These are phyloP conservation scores for Colletotrichum chlorophyti DNA, from an alignment of 2,329 filamentous ascomycete species.

Conservation along the genomic window DNA sequence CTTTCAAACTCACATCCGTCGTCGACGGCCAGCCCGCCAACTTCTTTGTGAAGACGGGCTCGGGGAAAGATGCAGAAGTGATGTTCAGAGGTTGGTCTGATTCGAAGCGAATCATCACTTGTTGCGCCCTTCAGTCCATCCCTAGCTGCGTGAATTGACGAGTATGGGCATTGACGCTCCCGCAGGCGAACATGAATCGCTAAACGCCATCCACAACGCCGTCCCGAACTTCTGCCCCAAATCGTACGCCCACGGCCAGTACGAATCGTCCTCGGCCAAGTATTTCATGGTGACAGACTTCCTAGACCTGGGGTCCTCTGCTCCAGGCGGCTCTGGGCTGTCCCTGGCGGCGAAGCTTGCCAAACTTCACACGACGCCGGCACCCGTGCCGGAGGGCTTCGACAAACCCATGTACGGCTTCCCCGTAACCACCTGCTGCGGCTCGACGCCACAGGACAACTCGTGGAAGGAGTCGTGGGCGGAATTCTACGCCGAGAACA, in stretches of 20 bases:
- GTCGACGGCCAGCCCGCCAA: constrained; percentile 55
- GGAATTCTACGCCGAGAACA: constrained; percentile 82
- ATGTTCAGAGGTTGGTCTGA: constrained; percentile 71
- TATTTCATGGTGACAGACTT: constrained; percentile 80
- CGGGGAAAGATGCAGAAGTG: constrained; percentile 61
- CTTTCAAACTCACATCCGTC: constrained; percentile 61
- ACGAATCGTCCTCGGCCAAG: constrained; percentile 56
- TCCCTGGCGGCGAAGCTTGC: constrained; percentile 80
- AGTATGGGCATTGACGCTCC: constrained; percentile 36
- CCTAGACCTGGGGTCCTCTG: constrained; percentile 65
- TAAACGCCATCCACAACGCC: constrained; percentile 78
- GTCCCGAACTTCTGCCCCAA: constrained; percentile 80
- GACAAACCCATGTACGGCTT: constrained; percentile 78
- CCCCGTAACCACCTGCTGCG: constrained; percentile 84
- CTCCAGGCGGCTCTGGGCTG: constrained; percentile 51
- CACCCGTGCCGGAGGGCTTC: constrained; percentile 67
- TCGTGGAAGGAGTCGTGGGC: constrained; percentile 76
- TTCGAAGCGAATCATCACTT: neutral
- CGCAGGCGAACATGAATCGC: constrained; percentile 79
- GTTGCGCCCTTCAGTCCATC: constrained; percentile 44
- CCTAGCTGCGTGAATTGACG: neutral
- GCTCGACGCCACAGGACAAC: constrained; percentile 84
- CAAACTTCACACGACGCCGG: constrained; percentile 77
- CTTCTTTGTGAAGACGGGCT: constrained; percentile 78
- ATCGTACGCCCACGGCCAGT: constrained; percentile 74